Percentiles rank a stretch among this genome's conserved stretches.
Evolutionary conservation across 176 grass and related monocot species (phyloP).

Genomic region (Typha latifolia): DNA sequence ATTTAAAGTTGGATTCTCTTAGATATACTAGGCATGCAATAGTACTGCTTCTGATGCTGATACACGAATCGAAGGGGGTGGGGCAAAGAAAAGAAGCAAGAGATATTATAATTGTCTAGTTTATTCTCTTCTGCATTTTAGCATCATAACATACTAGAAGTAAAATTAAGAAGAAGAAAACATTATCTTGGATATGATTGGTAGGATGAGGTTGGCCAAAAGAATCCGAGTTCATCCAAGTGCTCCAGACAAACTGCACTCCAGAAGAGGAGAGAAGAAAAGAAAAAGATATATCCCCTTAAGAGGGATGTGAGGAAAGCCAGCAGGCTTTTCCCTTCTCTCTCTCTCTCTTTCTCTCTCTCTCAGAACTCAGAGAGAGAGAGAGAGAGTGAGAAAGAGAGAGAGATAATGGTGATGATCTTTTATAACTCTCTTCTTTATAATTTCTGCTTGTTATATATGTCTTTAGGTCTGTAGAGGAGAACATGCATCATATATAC

Average conservation of each 20-base stretch:
- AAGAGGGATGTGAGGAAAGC: neutral
- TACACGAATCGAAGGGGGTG: no score
- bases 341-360: neutral
- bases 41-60: no score
- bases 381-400: neutral
- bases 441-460: neutral
- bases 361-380: neutral
- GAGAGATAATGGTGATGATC: neutral
- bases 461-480: neutral
- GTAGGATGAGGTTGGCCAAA: slow-evolving; percentile 12
- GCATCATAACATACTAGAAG: neutral
- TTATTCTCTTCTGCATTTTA: no score
- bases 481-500: no score
- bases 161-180: neutral
- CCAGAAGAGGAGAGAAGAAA: slow-evolving; percentile 9
- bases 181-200: slow-evolving; percentile 6
- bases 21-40: no score
- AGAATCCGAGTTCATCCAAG: slow-evolving; percentile 25
- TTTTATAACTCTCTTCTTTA: neutral
- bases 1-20: no score
- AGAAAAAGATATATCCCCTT: neutral
- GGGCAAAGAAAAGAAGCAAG: no score
- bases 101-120: no score
- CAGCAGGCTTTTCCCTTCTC: neutral
- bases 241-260: slow-evolving; percentile 20